Percentiles rank a stretch among this genome's conserved stretches.
Conservation (phyloP, 2,329 filamentous ascomycete genomes). For the Rhinocladiella mackenziei region DNA sequence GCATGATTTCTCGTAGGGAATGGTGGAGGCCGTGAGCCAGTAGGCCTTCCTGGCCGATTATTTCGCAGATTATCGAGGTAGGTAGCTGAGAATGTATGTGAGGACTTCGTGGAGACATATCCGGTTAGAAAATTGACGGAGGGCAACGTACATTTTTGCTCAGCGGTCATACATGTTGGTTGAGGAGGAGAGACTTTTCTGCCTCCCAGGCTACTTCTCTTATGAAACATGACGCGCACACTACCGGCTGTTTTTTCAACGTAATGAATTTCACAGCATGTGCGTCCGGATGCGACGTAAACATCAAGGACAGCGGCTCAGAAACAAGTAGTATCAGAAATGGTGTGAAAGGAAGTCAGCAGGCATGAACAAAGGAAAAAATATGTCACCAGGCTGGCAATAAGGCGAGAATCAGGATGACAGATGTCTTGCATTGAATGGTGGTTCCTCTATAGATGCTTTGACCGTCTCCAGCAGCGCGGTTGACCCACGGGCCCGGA, state of each 20-base stretch:
- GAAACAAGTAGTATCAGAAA: neutral
- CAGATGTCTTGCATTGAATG: no score
- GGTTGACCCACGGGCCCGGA: neutral
- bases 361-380: neutral
- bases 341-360: neutral
- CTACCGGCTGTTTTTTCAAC: neutral
- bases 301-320: neutral
- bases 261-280: constrained; percentile 11
- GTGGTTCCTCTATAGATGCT: no score
- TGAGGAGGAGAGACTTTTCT: constrained; percentile 47
- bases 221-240: constrained; percentile 39
- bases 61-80: constrained; percentile 59
- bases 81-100: constrained; percentile 43
- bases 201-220: constrained; percentile 34
- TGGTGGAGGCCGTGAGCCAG: constrained; percentile 58
- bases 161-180: constrained; percentile 45
- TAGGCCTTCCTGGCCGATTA: constrained; percentile 55
- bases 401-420: no score
- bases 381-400: no score
- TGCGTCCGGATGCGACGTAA: constrained; percentile 4
- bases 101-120: constrained; percentile 23
- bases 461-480: no score
- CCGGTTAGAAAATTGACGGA: neutral
- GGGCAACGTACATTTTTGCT: constrained; percentile 44
- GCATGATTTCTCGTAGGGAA: constrained; percentile 24